Conservation (phyloP, 768 basidiomycete genomes). For the Lactarius hatsudake region DNA sequence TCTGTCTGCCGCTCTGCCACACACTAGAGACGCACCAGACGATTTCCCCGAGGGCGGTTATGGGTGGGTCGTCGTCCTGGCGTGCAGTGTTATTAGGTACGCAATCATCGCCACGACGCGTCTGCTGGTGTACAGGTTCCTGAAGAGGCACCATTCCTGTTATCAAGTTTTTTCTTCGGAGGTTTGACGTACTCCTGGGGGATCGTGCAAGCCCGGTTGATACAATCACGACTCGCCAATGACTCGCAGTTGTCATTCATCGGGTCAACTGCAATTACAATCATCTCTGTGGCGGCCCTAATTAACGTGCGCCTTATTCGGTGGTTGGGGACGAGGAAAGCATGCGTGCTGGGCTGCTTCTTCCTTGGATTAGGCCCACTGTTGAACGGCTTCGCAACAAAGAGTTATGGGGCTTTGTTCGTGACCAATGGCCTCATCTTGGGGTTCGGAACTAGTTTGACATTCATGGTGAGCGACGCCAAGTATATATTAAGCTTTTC, state of each 20-base stretch:
- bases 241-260: conserved; percentile 35
- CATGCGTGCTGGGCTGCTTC: conserved; percentile 32
- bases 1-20: neutral
- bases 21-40: neutral
- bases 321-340: conserved; percentile 33
- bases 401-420: conserved; percentile 31
- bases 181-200: neutral
- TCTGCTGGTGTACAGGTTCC: neutral
- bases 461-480: conserved; percentile 28
- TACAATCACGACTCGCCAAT: conserved; percentile 30
- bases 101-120: neutral
- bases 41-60: conserved; percentile 35
- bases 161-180: neutral
- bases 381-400: conserved; percentile 31
- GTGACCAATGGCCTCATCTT: conserved; percentile 34
- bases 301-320: conserved; percentile 35
- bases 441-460: conserved; percentile 34
- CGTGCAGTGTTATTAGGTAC: conserved; percentile 33
- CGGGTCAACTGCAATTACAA: conserved; percentile 34
- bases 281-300: conserved; percentile 34
- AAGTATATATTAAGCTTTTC: neutral
- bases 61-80: conserved; percentile 35
- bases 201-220: conserved; percentile 33
- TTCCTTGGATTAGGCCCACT: conserved; percentile 34
- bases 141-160: neutral